Conservation (phyloP, 2,329 filamentous ascomycete species). For the Aureobasidium musti region DNA sequence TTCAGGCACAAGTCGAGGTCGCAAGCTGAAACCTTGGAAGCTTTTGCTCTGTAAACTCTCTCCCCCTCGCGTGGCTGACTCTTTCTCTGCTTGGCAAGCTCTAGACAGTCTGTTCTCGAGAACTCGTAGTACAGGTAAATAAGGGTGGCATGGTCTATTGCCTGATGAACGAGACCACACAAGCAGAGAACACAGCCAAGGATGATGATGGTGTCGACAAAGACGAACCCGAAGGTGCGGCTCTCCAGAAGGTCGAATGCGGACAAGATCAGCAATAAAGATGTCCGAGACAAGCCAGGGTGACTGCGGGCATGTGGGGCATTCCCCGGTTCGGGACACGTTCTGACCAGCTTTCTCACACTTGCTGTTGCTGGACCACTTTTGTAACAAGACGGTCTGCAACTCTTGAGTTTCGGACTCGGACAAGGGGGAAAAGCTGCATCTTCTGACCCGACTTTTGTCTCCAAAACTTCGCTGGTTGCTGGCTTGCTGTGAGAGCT, state of each 20-base stretch:
- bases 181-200: background rate
- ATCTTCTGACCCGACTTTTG: background rate
- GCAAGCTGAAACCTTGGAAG: constrained; percentile 13
- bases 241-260: background rate
- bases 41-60: background rate
- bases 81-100: background rate
- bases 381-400: constrained; percentile 3
- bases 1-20: background rate
- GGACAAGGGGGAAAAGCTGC: constrained; percentile 10
- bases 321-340: background rate
- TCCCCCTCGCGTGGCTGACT: background rate
- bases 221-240: constrained; percentile 10
- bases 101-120: background rate
- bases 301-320: constrained; percentile 12
- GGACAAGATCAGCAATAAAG: background rate
- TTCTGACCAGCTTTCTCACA: constrained; percentile 5
- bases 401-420: constrained; percentile 21
- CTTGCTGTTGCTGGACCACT: background rate
- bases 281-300: constrained; percentile 19
- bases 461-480: background rate
- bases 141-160: background rate
- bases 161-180: background rate
- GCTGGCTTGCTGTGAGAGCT: background rate
- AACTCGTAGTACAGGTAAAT: background rate
- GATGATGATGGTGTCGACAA: constrained; percentile 10